Evolutionary conservation across 2,329 filamentous ascomycete species (phyloP), one percentile per base, ranked within the genome.

Genomic region (Fusarium redolens): DNA sequence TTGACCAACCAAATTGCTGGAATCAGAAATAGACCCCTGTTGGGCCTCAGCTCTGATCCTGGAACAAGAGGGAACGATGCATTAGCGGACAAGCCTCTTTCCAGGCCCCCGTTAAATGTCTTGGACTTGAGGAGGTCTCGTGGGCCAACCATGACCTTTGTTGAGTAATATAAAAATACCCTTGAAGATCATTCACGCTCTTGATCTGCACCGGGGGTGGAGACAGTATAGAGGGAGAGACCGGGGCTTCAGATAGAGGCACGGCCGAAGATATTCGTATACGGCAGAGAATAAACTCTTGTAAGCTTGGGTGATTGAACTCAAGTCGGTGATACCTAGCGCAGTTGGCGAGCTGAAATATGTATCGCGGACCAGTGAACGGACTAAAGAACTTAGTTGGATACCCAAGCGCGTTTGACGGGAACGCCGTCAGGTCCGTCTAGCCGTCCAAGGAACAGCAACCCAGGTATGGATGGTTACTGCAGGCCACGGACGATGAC

Each of bases 1-100:
- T 37, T 70, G 68, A 50, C 75, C 75, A 77, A 77, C 71, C 75
- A 73, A 44, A 43, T 47, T 33, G 20, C 45, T 51, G 60, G 40
- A 54, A 62, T 41, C 47, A 56, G 25, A 51, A 28, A 51, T 35
- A 18, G 17, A 61, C 54, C 73, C 72, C 48, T 76, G 59, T 59
- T 64, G 55, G 47, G 61, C 68, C 70, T 64, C 70, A 57, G 61
- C 70, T 69, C 59, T 55, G 60, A 47, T 55, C 65, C 60, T 69
- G 51, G 71, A 43, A 44, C 22, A 37, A 55, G 37, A 48, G 48
- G 38, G 38, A 52, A 56, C 40, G 67, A 57, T 44, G 38, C 59
- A 67, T 63, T 66, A 62, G 33, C 35, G 55, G 58, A 45, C 56
- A 69, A 65, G 61, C 62, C 58, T 72, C 54, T 69, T 64, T 69